Base-by-base conservation (phyloP, 2,329 filamentous ascomycete species). In the Claviceps maximensis region DNA sequence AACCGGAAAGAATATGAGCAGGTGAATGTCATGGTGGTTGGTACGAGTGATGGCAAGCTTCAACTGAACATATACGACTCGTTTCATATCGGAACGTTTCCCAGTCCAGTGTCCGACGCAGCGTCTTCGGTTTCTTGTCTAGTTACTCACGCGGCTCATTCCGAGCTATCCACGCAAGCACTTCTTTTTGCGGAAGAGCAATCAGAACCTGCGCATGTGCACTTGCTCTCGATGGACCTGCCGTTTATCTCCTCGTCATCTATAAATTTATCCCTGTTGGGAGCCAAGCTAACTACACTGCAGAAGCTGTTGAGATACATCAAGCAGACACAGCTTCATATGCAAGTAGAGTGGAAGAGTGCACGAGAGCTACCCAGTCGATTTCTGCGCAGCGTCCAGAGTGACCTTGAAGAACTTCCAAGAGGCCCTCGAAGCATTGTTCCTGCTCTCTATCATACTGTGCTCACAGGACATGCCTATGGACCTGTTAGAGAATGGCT, bases 231-330 rank as follows among this genome's bases (percentile, higher is more conserved):
- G 1, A 79, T 95, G 64, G 87, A 94, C 59, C 73, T 95, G n/a
- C 81, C 84, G 0, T 94, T 95, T 62, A 80, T 95, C 48, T 82
- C 83, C 3, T 83, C 83, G 15, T 84, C 83, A 2, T 87, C 87
- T 3, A 80, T 89, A 53, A 87, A 94, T 62, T 72, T 97, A 2
- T 87, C 90, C 29, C 75, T 95, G 4, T 75, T 97, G 13, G 86
- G 90, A 0, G 89, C 86, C 17, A 95, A 94, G 61, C 85, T 89
- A 4, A 94, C 90, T 0, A 87, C 88, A 45, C 69, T 97, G 17
- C 88, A 95, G 61, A 95, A 93, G 58, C 69, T 97, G 13, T 71
- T 96, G 8, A 78, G 89, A 49, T 97, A 98, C 63, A 77, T 95
- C 46, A 82, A 82, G 53, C 88, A 95, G 64, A 83, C 86, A 0